phyloP scores from a whole-genome alignment of 2,329 filamentous ascomycete species.

The Podosphaera fusca region DNA sequence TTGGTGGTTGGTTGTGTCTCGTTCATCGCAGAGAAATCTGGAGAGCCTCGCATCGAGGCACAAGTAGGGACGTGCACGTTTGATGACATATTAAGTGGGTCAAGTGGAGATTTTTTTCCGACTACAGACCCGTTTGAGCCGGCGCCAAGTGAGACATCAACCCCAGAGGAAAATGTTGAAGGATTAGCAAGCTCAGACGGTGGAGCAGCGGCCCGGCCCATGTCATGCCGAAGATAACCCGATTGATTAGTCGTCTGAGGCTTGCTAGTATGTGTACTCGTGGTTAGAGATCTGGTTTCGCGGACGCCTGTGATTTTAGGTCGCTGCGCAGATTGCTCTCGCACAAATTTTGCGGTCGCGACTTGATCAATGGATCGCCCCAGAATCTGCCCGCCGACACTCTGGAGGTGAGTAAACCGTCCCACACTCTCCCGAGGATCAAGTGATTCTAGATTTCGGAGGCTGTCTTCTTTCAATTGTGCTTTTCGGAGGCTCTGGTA shows the following conservation, averaged over 20 bases:
- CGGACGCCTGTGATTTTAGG: slow-evolving; percentile 27
- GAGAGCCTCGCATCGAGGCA: slow-evolving; percentile 4
- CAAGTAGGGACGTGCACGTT: slow-evolving; percentile 29
- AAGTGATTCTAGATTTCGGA: slow-evolving; percentile 43
- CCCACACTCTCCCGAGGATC: slow-evolving; percentile 86
- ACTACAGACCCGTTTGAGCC: slow-evolving; percentile 48
- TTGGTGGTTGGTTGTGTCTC: background rate
- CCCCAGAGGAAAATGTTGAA: slow-evolving; percentile 61
- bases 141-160: slow-evolving; percentile 65
- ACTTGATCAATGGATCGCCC: slow-evolving; percentile 34
- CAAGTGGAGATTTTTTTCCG: slow-evolving; percentile 67
- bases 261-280: slow-evolving; percentile 9
- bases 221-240: slow-evolving; percentile 25
- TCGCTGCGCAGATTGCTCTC: slow-evolving; percentile 13
- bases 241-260: background rate
- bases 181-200: slow-evolving; percentile 30
- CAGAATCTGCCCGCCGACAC: slow-evolving; percentile 21
- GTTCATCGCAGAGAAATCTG: slow-evolving; percentile 9
- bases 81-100: slow-evolving; percentile 69
- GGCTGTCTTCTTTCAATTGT: slow-evolving; percentile 48
- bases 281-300: slow-evolving; percentile 15
- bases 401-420: slow-evolving; percentile 75
- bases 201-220: slow-evolving; percentile 26
- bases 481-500: slow-evolving; percentile 43
- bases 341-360: background rate